Conservation (phyloP, 2,329 filamentous ascomycete genomes). For the Leptographium procerum region DNA sequence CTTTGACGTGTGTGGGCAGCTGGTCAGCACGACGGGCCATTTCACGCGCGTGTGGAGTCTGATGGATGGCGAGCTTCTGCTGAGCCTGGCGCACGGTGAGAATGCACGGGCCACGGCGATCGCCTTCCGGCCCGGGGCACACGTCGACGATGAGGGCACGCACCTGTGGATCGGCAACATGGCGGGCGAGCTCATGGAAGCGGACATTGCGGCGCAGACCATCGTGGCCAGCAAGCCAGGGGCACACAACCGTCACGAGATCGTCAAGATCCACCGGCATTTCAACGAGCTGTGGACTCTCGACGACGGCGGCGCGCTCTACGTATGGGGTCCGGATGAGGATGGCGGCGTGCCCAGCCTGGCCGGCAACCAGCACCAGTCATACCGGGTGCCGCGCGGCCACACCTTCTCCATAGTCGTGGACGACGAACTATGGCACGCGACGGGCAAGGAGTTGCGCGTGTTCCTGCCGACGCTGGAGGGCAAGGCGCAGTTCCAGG, state of each 20-base stretch:
- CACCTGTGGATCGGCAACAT: conserved; percentile 86
- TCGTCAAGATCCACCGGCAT: conserved; percentile 77
- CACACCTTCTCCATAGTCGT: conserved; percentile 84
- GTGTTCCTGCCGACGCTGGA: conserved; percentile 66
- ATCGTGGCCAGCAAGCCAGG: conserved; percentile 56
- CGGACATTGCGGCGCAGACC: conserved; percentile 66
- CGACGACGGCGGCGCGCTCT: conserved; percentile 76
- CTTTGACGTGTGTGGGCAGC: conserved; percentile 79
- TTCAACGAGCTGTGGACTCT: conserved; percentile 88
- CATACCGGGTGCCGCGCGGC: conserved; percentile 66
- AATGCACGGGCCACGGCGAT: conserved; percentile 71
- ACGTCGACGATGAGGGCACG: conserved; percentile 69
- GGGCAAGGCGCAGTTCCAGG: conserved; percentile 60
- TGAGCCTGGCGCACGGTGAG: conserved; percentile 76
- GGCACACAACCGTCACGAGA: conserved; percentile 67
- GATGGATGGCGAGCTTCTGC: conserved; percentile 65
- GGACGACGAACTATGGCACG: conserved; percentile 79
- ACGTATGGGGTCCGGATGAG: conserved; percentile 72
- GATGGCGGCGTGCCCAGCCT: conserved; percentile 59
- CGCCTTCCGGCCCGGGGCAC: conserved; percentile 70
- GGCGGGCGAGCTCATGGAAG: conserved; percentile 76
- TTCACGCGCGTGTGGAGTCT: conserved; percentile 84
- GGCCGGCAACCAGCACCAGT: conserved; percentile 56
- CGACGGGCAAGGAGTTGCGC: conserved; percentile 74
- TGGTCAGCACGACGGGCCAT: conserved; percentile 76